A percentile compares a stretch with the other conserved stretches of the same genome.
Conservation (phyloP, 768 basidiomycete species). For the Hydnomerulius pinastri region DNA sequence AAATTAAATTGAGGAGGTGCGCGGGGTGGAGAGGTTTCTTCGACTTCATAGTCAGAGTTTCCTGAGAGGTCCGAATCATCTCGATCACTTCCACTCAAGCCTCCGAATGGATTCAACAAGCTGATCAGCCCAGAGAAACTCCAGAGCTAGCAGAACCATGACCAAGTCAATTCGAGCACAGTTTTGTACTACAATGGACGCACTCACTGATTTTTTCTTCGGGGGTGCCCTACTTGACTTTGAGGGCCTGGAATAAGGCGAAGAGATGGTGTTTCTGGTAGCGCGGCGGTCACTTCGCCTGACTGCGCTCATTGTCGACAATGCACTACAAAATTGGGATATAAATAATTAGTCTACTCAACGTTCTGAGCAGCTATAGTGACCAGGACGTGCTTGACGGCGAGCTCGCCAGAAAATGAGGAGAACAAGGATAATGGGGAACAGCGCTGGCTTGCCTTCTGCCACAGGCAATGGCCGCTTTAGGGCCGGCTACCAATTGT, state of each 20-base stretch:
- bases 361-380: conserved; percentile 1
- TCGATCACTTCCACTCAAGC: conserved; percentile 21
- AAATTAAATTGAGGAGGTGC: conserved; percentile 25
- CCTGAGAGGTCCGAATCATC: conserved; percentile 21
- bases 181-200: not conserved
- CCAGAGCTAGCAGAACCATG: conserved; percentile 43
- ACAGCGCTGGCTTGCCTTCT: conserved; percentile 24
- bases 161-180: conserved; percentile 16
- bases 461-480: conserved; percentile 21
- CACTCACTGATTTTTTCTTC: conserved; percentile 51
- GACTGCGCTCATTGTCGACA: conserved; percentile 54
- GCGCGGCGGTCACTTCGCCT: conserved; percentile 46
- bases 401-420: conserved; percentile 11
- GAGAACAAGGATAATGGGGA: conserved; percentile 22
- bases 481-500: conserved; percentile 31
- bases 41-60: conserved; percentile 28
- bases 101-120: conserved; percentile 51
- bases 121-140: conserved; percentile 50
- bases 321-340: not conserved
- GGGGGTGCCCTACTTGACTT: conserved; percentile 23
- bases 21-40: conserved; percentile 26
- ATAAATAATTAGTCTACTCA: conserved; percentile 13
- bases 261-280: conserved; percentile 40
- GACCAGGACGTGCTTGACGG: conserved; percentile 5
- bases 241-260: conserved; percentile 55